A percentile compares a stretch with the other conserved stretches of the same genome.
Evolutionary conservation across 2,329 filamentous ascomycete species (phyloP).

Genomic region (Ophiostoma ips): DNA sequence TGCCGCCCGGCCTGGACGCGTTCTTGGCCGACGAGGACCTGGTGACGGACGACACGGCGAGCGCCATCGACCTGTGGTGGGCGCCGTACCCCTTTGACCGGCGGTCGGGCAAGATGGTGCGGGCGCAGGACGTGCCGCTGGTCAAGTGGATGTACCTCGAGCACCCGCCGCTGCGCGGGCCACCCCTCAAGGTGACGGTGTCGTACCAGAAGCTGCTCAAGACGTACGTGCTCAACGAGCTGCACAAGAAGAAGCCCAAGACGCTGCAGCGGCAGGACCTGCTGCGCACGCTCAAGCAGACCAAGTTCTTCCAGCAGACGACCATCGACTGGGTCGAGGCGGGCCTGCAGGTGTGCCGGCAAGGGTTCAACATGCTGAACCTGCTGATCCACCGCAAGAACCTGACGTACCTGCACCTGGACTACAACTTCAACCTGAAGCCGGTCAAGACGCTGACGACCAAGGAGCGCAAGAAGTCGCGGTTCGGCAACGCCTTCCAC

Average conservation of each 20-base stretch:
- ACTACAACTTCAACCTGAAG: conserved; percentile 99
- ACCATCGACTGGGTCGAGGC: conserved; percentile 99
- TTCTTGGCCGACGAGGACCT: conserved; percentile 84
- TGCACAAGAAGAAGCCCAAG: conserved; percentile 93
- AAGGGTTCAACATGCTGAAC: conserved; percentile 99
- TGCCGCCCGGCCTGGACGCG: conserved; percentile 68
- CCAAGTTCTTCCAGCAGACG: conserved; percentile 99
- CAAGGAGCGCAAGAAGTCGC: conserved; percentile 97
- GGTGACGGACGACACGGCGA: conserved; percentile 76
- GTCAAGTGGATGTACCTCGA: conserved; percentile 99
- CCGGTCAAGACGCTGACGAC: conserved; percentile 97
- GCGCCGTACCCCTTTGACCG: conserved; percentile 92
- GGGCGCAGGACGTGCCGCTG: conserved; percentile 89
- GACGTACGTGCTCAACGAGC: conserved; percentile 87
- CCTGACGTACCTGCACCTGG: conserved; percentile 90
- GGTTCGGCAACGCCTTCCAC: conserved; percentile 98
- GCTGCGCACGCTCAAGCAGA: conserved; percentile 78
- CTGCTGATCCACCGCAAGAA: conserved; percentile 97
- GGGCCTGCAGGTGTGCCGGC: conserved; percentile 91
- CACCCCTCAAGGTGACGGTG: conserved; percentile 92
- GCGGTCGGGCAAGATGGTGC: conserved; percentile 87
- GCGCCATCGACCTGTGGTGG: conserved; percentile 95
- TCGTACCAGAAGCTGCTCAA: conserved; percentile 98
- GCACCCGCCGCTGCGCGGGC: conserved; percentile 71
- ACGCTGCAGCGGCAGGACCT: conserved; percentile 90